Evolutionary conservation across 148 eudicot species (phyloP).

Genomic region (Cornus controversa): DNA sequence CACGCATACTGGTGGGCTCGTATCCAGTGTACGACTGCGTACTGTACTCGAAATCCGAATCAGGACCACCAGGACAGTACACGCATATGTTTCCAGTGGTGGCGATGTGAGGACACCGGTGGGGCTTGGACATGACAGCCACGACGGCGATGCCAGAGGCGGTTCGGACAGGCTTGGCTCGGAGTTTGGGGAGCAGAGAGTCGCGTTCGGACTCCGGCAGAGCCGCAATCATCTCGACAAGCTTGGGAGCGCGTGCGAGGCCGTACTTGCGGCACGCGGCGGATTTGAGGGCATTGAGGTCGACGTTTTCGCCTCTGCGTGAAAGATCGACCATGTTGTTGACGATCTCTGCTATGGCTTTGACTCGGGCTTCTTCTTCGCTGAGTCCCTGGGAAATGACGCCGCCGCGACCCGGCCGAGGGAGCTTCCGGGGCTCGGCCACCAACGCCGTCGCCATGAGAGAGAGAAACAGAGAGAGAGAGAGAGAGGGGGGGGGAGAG

Average conservation of each 20-base stretch:
- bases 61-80: constrained; percentile 97
- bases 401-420: constrained; percentile 97
- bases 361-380: constrained; percentile 83
- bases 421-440: constrained; percentile 51
- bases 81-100: constrained; percentile 98
- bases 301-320: constrained; percentile 63
- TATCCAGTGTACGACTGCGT: constrained; percentile 96
- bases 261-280: constrained; percentile 95
- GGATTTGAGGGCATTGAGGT: constrained; percentile 83
- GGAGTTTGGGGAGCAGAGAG: constrained; percentile 67
- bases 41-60: constrained; percentile 98
- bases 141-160: constrained; percentile 97
- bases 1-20: constrained; percentile 98
- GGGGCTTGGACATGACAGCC: constrained; percentile 98
- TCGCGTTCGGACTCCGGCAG: constrained; percentile 79
- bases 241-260: constrained; percentile 82
- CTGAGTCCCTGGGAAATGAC: constrained; percentile 51
- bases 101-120: constrained; percentile 93
- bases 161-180: constrained; percentile 90
- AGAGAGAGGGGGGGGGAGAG: background rate
- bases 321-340: constrained; percentile 72
- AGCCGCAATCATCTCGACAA: constrained; percentile 97
- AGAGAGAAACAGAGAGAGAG: no score
- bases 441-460: constrained; percentile 57
- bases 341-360: constrained; percentile 90